Conservation (phyloP, 73 alveolate genomes). For the Paramecium sonneborni region DNA sequence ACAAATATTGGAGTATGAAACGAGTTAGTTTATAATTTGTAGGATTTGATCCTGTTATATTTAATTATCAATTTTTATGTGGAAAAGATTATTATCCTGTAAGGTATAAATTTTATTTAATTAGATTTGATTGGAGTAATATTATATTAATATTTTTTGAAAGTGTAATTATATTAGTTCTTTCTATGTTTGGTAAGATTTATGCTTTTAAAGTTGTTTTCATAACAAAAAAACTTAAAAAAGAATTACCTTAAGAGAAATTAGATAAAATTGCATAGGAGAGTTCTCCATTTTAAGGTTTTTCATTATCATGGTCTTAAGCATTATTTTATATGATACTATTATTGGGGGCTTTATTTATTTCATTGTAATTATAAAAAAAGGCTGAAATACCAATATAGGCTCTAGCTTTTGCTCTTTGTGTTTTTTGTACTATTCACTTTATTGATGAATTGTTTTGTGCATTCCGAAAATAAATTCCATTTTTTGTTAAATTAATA, state of each 20-base stretch:
- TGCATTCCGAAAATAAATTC: neutral
- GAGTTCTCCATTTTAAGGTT: conserved; percentile 29
- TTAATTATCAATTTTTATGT: conserved; percentile 30
- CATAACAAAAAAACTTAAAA: neutral
- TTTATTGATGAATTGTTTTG: conserved; percentile 38
- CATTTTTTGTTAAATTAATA: neutral
- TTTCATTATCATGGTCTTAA: neutral
- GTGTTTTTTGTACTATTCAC: neutral
- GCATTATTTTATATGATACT: conserved; percentile 17
- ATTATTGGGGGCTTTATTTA: neutral
- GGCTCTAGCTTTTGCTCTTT: neutral
- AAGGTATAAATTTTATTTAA: neutral
- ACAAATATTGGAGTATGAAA: conserved; percentile 31
- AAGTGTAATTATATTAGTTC: neutral
- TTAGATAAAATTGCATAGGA: neutral
- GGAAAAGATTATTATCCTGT: conserved; percentile 22
- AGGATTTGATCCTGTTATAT: neutral
- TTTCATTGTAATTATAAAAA: neutral
- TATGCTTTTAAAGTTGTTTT: conserved; percentile 16
- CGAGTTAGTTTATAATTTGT: neutral
- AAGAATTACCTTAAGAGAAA: neutral
- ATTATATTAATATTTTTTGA: neutral
- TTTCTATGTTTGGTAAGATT: conserved; percentile 9
- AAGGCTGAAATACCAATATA: conserved; percentile 29
- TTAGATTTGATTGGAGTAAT: conserved; percentile 54